Percentiles rank a stretch among this genome's conserved stretches.
phyloP scores from a whole-genome alignment of 2,329 filamentous ascomycete species.

The Paecilomyces dactylethromorphus region DNA sequence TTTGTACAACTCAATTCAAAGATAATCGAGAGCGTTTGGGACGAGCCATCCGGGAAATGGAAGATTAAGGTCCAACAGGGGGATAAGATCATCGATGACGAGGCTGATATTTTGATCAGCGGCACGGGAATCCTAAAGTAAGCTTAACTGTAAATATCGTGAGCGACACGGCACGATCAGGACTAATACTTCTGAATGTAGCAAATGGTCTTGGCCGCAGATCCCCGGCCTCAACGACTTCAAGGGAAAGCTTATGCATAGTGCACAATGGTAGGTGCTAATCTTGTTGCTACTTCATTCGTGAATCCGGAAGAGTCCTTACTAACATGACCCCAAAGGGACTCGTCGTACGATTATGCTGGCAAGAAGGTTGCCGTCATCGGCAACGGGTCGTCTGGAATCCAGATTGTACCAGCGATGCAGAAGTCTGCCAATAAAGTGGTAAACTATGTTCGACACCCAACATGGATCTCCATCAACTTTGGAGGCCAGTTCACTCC shows the following conservation, averaged over 20 bases:
- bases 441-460: conserved; percentile 21
- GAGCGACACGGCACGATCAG: background rate
- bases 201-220: conserved; percentile 17
- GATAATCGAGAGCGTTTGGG: conserved; percentile 33
- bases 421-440: conserved; percentile 12
- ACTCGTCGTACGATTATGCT: conserved; percentile 14
- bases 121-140: conserved; percentile 16
- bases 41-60: conserved; percentile 30
- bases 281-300: background rate
- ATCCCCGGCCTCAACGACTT: conserved; percentile 23
- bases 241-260: conserved; percentile 29
- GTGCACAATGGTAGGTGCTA: conserved; percentile 24
- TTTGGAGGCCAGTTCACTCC: conserved; percentile 14
- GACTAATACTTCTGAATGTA: background rate
- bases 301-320: background rate
- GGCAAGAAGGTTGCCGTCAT: conserved; percentile 26
- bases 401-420: conserved; percentile 18
- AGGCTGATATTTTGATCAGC: conserved; percentile 32
- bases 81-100: conserved; percentile 19
- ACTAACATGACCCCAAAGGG: conserved; percentile 5
- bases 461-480: conserved; percentile 21
- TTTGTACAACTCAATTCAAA: conserved; percentile 32
- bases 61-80: conserved; percentile 22
- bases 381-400: conserved; percentile 25
- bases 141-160: background rate